Evolutionary conservation across 306 rosid genomes (phyloP).

Genomic region (Bauhinia variegata): DNA sequence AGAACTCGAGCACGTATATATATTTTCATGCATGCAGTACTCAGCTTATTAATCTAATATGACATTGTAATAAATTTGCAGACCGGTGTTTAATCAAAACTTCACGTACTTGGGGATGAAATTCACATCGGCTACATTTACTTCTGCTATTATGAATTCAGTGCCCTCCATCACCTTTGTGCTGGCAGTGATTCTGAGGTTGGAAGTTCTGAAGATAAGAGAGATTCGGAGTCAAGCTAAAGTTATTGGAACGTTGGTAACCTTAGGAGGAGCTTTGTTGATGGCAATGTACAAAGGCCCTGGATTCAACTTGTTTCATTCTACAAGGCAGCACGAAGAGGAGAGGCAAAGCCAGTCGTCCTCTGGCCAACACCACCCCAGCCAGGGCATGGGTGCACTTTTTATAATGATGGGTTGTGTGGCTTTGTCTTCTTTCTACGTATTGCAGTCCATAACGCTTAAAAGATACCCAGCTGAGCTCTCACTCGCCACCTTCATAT

Average conservation of each 20-base stretch:
- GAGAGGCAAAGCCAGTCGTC: no score
- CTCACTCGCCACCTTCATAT: constrained; percentile 72
- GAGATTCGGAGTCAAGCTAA: constrained; percentile 67
- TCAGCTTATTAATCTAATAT: no score
- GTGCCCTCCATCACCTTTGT: constrained; percentile 53
- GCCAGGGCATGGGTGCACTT: constrained; percentile 53
- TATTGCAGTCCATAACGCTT: constrained; percentile 74
- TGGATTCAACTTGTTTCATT: constrained; percentile 36
- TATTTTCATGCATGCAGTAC: not conserved
- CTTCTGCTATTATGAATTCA: constrained; percentile 52
- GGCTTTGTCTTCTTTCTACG: constrained; percentile 69
- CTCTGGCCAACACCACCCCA: constrained; percentile 24
- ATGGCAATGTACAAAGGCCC: constrained; percentile 90
- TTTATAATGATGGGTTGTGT: constrained; percentile 68
- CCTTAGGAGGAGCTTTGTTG: constrained; percentile 75
- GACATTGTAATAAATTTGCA: constrained; percentile 14
- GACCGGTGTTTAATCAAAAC: constrained; percentile 75
- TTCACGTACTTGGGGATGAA: constrained; percentile 51
- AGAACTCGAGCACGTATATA: not conserved
- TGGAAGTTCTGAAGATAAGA: constrained; percentile 71
- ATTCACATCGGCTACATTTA: constrained; percentile 48
- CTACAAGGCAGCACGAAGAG: constrained; percentile 22
- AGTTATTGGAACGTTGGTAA: constrained; percentile 67
- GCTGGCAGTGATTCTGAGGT: constrained; percentile 48
- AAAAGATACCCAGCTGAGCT: constrained; percentile 70